These are phyloP conservation scores for Boletus subcaerulescens DNA, from an alignment of 768 basidiomycete genomes.

Conservation along the genomic window DNA sequence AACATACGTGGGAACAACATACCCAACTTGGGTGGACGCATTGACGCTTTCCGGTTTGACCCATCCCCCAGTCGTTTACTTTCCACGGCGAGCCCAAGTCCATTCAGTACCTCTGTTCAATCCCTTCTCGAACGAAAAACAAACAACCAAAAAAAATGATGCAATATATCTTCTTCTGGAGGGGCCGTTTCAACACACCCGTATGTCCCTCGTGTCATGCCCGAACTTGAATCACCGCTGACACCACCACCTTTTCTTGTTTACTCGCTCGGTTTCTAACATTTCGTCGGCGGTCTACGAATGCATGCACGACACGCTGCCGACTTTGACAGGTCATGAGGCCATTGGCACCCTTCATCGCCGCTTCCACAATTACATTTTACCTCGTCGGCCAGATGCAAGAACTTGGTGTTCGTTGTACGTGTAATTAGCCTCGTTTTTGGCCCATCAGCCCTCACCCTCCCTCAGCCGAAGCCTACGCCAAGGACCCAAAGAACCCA, in stretches of 20 bases:
- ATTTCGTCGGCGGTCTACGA: no score
- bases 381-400: conserved; percentile 68
- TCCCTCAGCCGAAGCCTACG: conserved; percentile 57
- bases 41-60: conserved; percentile 23
- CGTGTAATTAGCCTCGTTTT: conserved; percentile 31
- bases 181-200: conserved; percentile 27
- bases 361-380: conserved; percentile 59
- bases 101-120: background rate
- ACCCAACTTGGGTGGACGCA: background rate
- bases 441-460: background rate
- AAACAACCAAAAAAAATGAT: conserved; percentile 14
- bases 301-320: no score
- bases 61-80: background rate
- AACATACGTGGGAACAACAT: conserved; percentile 27
- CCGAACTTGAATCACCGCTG: background rate
- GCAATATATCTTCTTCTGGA: conserved; percentile 27
- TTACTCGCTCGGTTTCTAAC: no score
- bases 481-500: conserved; percentile 79
- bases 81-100: background rate
- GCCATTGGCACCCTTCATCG: conserved; percentile 81
- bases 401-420: conserved; percentile 67
- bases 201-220: conserved; percentile 11
- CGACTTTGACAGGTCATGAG: conserved; percentile 50
- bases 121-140: conserved; percentile 2
- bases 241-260: background rate